Evolutionary conservation across 176 grass and related monocot genomes (phyloP).

Genomic region (Raddia distichophylla): DNA sequence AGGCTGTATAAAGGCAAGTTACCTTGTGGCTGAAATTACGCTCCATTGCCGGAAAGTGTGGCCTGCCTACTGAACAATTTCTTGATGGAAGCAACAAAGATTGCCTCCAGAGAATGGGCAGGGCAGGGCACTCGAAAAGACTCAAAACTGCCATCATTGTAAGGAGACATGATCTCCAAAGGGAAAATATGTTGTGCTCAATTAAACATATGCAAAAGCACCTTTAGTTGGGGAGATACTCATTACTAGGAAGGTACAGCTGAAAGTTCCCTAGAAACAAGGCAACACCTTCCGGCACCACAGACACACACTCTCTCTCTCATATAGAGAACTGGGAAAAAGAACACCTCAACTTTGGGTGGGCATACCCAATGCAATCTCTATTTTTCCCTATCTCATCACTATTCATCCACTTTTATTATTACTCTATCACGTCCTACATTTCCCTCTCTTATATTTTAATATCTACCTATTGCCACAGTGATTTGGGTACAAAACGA

Average conservation of each 20-base stretch:
- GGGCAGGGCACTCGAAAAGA: constrained; percentile 52
- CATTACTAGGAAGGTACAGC: constrained; percentile 57
- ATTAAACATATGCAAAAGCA: constrained; percentile 48
- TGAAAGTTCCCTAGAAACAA: constrained; percentile 60
- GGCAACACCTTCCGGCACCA: constrained; percentile 55
- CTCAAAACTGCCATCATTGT: constrained; percentile 58
- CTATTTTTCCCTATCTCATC: no score
- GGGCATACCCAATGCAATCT: not conserved
- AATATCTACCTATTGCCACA: no score
- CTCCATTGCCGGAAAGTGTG: constrained; percentile 16
- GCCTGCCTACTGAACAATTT: constrained; percentile 41
- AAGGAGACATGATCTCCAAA: constrained; percentile 66
- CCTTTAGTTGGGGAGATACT: constrained; percentile 55
- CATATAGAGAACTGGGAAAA: constrained; percentile 49
- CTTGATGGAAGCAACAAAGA: constrained; percentile 44
- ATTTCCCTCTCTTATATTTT: no score
- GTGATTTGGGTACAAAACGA: no score
- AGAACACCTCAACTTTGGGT: constrained; percentile 48
- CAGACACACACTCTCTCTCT: constrained; percentile 18
- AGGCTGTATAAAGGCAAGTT: constrained; percentile 37
- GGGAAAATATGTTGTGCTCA: constrained; percentile 63
- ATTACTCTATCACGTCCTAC: no score
- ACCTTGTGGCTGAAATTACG: constrained; percentile 40
- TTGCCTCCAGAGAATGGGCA: constrained; percentile 34
- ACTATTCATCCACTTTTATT: no score